phyloP scores from a whole-genome alignment of 2,329 filamentous ascomycete species.

The Xylaria sp. region DNA sequence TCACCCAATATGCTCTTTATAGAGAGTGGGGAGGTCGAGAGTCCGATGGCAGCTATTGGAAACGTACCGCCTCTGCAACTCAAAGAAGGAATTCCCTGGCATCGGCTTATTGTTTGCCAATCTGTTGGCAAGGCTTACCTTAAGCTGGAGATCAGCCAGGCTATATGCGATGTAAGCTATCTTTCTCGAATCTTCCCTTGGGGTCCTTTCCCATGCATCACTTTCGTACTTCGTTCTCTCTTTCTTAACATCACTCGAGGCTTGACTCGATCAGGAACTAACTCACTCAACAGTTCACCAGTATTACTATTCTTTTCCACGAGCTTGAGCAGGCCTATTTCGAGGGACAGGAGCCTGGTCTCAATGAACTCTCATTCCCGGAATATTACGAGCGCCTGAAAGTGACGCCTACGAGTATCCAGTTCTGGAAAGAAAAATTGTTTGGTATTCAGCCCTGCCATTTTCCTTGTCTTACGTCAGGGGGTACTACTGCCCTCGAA shows the following conservation, averaged over 20 bases:
- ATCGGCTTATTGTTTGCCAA: constrained; percentile 63
- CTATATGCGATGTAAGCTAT: constrained; percentile 58
- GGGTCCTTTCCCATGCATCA: neutral
- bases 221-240: neutral
- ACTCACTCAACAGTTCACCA: constrained; percentile 47
- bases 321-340: constrained; percentile 60
- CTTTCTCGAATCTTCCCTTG: neutral
- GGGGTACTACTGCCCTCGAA: constrained; percentile 38
- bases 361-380: constrained; percentile 52
- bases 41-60: constrained; percentile 54
- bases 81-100: constrained; percentile 56
- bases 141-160: constrained; percentile 63
- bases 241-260: neutral
- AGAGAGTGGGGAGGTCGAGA: constrained; percentile 55
- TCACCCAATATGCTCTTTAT: constrained; percentile 66
- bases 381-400: constrained; percentile 55
- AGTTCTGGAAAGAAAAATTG: constrained; percentile 60
- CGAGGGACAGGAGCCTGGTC: constrained; percentile 51
- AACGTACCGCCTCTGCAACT: constrained; percentile 57
- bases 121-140: constrained; percentile 57
- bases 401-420: constrained; percentile 52
- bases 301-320: constrained; percentile 59
- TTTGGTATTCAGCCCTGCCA: constrained; percentile 55
- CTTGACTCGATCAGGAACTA: constrained; percentile 5
- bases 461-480: constrained; percentile 56